These are phyloP conservation scores for Helminthosporium solani DNA, from an alignment of 2,329 filamentous ascomycete species.

Conservation along the genomic window DNA sequence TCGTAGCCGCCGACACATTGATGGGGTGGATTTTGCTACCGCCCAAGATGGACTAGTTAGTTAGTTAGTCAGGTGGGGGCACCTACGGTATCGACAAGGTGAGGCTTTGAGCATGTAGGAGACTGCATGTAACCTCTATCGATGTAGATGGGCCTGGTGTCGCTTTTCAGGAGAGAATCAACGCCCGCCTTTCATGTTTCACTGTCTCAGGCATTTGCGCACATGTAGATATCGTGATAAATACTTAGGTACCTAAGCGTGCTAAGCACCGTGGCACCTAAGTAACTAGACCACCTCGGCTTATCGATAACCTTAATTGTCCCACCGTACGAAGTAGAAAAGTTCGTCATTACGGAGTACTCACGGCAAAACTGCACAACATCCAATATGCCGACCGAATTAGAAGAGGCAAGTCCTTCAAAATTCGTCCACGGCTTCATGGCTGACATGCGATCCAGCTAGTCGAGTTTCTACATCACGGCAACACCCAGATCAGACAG, in stretches of 20 bases:
- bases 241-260: too few species aligned
- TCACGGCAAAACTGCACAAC: slow-evolving; percentile 14
- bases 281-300: slow-evolving; percentile 6
- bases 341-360: slow-evolving; percentile 26
- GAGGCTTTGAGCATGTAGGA: too few species aligned
- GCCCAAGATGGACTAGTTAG: slow-evolving; percentile 2
- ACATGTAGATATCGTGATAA: too few species aligned
- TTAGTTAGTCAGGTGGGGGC: too few species aligned
- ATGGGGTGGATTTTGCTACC: neutral
- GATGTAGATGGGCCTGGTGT: too few species aligned
- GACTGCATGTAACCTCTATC: too few species aligned
- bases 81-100: too few species aligned
- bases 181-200: too few species aligned
- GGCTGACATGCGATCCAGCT: slow-evolving; percentile 56
- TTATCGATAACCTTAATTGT: slow-evolving; percentile 40
- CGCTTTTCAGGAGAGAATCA: too few species aligned
- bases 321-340: slow-evolving; percentile 25
- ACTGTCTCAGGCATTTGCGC: too few species aligned
- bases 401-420: slow-evolving; percentile 47
- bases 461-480: slow-evolving; percentile 89
- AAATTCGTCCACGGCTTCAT: neutral
- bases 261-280: neutral
- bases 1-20: slow-evolving; percentile 11
- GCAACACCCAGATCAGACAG: slow-evolving; percentile 85
- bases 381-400: slow-evolving; percentile 50